Conservation (phyloP, 2,329 filamentous ascomycete species). For the Emergomyces africanus region DNA sequence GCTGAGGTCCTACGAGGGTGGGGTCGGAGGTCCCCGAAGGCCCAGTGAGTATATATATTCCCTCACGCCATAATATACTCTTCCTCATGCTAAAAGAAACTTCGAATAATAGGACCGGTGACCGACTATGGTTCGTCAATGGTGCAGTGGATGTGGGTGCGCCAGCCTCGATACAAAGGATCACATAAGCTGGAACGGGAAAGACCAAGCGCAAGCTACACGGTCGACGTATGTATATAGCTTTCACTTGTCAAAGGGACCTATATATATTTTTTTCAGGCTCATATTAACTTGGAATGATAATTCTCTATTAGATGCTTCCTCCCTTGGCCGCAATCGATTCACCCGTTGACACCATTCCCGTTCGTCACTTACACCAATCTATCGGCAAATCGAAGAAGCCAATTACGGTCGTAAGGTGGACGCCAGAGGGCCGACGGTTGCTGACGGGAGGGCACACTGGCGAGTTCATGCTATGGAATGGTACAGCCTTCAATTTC, state of each 20-base stretch:
- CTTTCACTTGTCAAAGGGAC: not conserved
- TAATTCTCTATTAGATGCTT: conserved; percentile 51
- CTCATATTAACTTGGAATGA: conserved; percentile 8
- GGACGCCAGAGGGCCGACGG: conserved; percentile 90
- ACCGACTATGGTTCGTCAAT: conserved; percentile 89
- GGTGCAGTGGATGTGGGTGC: conserved; percentile 80
- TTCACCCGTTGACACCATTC: conserved; percentile 72
- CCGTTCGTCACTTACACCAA: conserved; percentile 93
- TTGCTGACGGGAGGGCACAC: conserved; percentile 89
- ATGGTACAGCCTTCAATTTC: conserved; percentile 97
- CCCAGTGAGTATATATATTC: conserved; percentile 15
- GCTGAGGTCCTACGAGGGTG: conserved; percentile 7
- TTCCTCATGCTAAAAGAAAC: not conserved
- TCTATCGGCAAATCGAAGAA: conserved; percentile 98
- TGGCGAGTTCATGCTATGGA: conserved; percentile 97
- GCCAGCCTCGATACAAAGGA: conserved; percentile 62
- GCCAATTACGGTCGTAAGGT: conserved; percentile 90
- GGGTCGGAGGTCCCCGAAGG: conserved; percentile 23
- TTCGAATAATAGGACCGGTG: conserved; percentile 53
- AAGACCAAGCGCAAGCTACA: conserved; percentile 76
- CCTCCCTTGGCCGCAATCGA: conserved; percentile 65
- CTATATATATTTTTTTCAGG: conserved; percentile 2
- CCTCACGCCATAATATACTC: not conserved
- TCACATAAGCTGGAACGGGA: conserved; percentile 63
- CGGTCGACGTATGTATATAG: conserved; percentile 58